Base-by-base conservation (phyloP, 352 stramenopile species). In the Globisporangium acanthophoron region DNA sequence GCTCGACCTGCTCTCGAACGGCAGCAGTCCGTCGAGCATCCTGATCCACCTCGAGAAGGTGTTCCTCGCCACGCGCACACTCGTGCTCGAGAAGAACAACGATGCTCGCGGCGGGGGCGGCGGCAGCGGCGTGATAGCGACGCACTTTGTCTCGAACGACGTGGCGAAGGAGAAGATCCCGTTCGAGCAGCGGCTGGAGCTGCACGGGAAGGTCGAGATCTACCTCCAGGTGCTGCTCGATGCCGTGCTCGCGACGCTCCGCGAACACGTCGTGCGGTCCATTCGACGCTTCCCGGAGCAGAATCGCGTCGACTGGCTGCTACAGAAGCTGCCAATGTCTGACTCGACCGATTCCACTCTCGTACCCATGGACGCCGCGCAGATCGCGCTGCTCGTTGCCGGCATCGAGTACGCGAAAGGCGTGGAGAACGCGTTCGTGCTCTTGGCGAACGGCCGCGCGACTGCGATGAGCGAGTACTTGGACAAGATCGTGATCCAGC, bases 121-220 rank as follows among this genome's bases (percentile, higher is more conserved):
- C 2, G 75, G 59, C 13, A 79, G 77, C 12, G 18, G 9, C 11
- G 83, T 82, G 1, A 60, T 78, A 1, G 87, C 90, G 35, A 96
- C 85, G 7, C 76, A 92, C 60, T 98, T 97, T 59, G 71, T 98
- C 52, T 96, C 94, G 3, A 88, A 87, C 53, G 88, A 90, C 52
- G 70, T 96, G 1, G 89, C 92, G 18, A 87, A 76, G 49, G 96
- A 98, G 63, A 71, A 73, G 29, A 86, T 97, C 29, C 62, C 76
- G 13, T 98, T 98, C 58, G 91, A 98, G 58, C 76, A 76, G 16
- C 79, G 78, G 5, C 76, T 98, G 7, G 65, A 75, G 13, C 69
- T 99, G 1, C 73, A 92, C 48, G 96, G 96, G 11, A 98, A 99
- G 79, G 94, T 98, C 18, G 96, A 99, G 62, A 62, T 96, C 9